Evolutionary conservation across 2,329 filamentous ascomycete species (phyloP), one percentile per base, ranked within the genome.

Genomic region (Claviceps africana): DNA sequence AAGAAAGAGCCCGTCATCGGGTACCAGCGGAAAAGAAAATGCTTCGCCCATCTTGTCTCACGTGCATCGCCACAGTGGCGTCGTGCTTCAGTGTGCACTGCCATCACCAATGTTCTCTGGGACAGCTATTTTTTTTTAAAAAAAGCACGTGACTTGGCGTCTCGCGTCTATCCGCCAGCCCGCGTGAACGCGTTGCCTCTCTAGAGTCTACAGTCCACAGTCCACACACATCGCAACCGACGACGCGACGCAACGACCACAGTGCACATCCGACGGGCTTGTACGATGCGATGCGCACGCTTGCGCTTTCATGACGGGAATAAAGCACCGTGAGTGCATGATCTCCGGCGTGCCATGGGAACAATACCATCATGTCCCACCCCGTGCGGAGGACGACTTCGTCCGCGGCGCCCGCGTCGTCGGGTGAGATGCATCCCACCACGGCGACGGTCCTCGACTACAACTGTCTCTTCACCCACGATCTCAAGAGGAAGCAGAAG

Each of bases 401-500:
- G 10, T 44, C 55, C 37, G 25, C 39, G 17, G 22, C 47, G 2
- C 35, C 43, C 11, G 33, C 25, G 11, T 39, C 50, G 2, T 39
- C 47, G 3, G 28, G 46, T 22, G 52, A 45, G 2, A 22, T 47
- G 15, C 48, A 47, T 11, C 56, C 60, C 17, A 59, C 61, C 3
- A 85, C 82, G 21, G 88, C 89, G 2, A 75, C 79, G 0, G 88
- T 96, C 40, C 73, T 86, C 62, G 88, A 94, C 62, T 94, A 85
- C 66, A 77, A 80, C 56, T 96, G 90, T 65, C 81, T 96, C 4
- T 96, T 87, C 67, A 94, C 89, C 2, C 81, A 87, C 63, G 90
- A 96, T 63, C 66, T 95, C 43, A 81, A 82, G 50, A 82, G 87
- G 52, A 96, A 96, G 70, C 83, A 88, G 59, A 96, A 96, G 65